These are phyloP conservation scores for Pyracantha coccinea DNA, from an alignment of 331 rosid species.

Conservation along the genomic window DNA sequence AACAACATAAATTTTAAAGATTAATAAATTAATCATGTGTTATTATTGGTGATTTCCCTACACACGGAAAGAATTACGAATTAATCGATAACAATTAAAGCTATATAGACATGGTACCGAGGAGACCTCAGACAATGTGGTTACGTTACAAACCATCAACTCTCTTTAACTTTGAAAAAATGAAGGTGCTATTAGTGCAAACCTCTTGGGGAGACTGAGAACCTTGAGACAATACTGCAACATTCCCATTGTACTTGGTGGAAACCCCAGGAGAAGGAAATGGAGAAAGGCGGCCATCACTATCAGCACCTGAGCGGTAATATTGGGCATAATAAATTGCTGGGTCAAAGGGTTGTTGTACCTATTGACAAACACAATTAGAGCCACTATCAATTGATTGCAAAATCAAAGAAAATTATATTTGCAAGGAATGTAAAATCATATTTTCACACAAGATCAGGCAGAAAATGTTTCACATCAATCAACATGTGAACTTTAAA, in stretches of 20 bases:
- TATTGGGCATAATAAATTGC: slow-evolving; percentile 79
- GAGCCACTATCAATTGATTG: neutral
- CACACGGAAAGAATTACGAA: neutral
- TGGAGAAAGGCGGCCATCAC: slow-evolving; percentile 83
- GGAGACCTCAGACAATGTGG: neutral
- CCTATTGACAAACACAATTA: slow-evolving; percentile 36
- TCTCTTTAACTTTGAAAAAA: neutral
- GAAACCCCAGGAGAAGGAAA: slow-evolving; percentile 65
- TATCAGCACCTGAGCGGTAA: slow-evolving; percentile 74
- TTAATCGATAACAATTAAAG: neutral
- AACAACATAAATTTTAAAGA: neutral
- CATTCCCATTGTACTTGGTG: slow-evolving; percentile 70
- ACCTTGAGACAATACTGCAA: slow-evolving; percentile 54
- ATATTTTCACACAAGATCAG: neutral
- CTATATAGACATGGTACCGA: neutral
- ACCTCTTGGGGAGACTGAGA: slow-evolving; percentile 93
- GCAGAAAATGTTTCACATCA: neutral
- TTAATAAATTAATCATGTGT: neutral
- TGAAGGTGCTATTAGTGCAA: neutral
- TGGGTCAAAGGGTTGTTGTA: slow-evolving; percentile 74
- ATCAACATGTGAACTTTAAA: neutral
- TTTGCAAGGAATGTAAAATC: neutral
- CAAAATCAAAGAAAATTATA: neutral
- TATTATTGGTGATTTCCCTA: neutral
- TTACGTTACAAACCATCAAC: neutral